Evolutionary conservation across 352 stramenopile genomes (phyloP), one percentile per base, ranked within the genome.

Genomic region (Globisporangium heterothallicum): DNA sequence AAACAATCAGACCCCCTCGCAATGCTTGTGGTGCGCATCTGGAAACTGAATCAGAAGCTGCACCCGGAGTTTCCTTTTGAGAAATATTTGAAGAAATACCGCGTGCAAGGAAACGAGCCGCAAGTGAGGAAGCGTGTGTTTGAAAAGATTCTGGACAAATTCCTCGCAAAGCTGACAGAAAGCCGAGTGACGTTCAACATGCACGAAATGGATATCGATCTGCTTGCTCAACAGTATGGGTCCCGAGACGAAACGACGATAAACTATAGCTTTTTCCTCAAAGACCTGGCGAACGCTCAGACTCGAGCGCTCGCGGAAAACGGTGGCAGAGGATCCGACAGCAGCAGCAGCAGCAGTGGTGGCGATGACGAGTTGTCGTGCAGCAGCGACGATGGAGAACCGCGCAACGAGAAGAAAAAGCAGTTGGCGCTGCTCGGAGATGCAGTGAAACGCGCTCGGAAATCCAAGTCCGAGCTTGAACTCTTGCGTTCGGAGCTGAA

Each of bases 61-160:
- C 47, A 48, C 5, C 66, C 73, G 6, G 57, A 49, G 13, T 92
- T 92, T 50, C 74, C 75, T 0, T 92, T 92, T 49, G 74, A 73
- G 6, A 88, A 86, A 55, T 92, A 92, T 50, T 81, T 89, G 25
- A 60, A 61, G 36, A 92, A 89, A 49, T 88, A 92, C 54, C 68
- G 64, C 10, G 29, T 63, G 14, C 67, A 65, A 5, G 42, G 66
- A 42, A 56, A 36, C 10, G 74, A 84, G 30, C 36, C 61, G 2
- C 41, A 59, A 2, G 72, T 90, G 19, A 85, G 80, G 64, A 49
- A 67, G 35, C 66, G 68, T 9, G 73, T 84, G 22, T 92, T 92
- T 43, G 70, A 83, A 27, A 87, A 86, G 24, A 68, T 89, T 34
- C 56, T 92, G 2, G 72, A 92, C 50, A 92, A 92, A 44, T 92